Base-by-base conservation (phyloP, 1,284 basidiomycete species). In the Microbotryum scabiosae region DNA sequence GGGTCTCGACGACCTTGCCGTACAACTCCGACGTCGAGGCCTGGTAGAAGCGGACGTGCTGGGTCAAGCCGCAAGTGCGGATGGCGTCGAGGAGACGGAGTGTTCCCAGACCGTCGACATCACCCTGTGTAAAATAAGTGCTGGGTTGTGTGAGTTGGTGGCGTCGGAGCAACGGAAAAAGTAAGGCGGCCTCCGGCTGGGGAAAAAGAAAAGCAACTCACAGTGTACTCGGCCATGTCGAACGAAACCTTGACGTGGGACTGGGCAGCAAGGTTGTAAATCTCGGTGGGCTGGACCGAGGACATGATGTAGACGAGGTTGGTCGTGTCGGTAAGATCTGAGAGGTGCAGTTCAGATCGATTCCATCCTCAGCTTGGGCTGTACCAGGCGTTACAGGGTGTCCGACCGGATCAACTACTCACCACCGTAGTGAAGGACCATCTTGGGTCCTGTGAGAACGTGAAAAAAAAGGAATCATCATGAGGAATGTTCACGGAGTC, bases 231-330 rank as follows among this genome's bases (percentile, higher is more conserved):
- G 44, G 90, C 88, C 88, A 94, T 92, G 76, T 93, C 90, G 76
- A 94, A 94, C 30, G 90, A 93, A 67, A 94, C 90, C 76, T 94
- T 94, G 79, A 94, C 90, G 77, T 94, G 90, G 56, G 87, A 90
- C 75, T 94, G 90, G n/a, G 91, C 91, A 53, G 89, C 90, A 53
- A 94, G 85, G 76, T 94, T 94, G 82, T 93, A 94, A 60, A 94
- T 85, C 76, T 94, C 90, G 25, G 88, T 86, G 0, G 90, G 91
- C 71, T 73, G 87, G 58, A 93, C 89, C 71, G 88, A 84, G 4
- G 90, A 87, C 73, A 94, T 86, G 78, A 94, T 86, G 77, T 90
- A 90, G 50, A 93, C 90, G 62, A 94, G 83, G 75, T 93, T 93
- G 70, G 90, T 93, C 74, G 87, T 88, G 78, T 94, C 91, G 69